Percentiles rank a stretch among this genome's conserved stretches.
Conservation (phyloP, 768 basidiomycete genomes). For the Tephrocybe sp. region DNA sequence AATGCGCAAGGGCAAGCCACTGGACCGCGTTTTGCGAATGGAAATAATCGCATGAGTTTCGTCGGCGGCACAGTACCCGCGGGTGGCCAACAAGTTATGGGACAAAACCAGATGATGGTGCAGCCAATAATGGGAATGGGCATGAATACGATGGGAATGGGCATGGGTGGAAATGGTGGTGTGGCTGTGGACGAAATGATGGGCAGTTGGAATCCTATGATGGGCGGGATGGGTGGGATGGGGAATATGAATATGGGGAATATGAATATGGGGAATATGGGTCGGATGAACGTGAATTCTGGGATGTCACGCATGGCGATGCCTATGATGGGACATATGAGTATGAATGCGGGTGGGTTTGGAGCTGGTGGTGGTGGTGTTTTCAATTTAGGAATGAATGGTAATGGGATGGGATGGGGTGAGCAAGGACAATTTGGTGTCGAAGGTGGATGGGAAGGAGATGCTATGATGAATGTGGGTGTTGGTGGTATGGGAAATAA, state of each 20-base stretch:
- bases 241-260: constrained; percentile 27
- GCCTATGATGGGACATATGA: constrained; percentile 27
- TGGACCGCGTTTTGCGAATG: constrained; percentile 17
- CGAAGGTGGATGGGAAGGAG: constrained; percentile 32
- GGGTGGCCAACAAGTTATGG: constrained; percentile 24
- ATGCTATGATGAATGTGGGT: constrained; percentile 36
- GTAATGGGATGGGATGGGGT: constrained; percentile 33
- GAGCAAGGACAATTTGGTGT: constrained; percentile 31
- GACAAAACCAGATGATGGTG: constrained; percentile 33
- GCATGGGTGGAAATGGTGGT: constrained; percentile 22
- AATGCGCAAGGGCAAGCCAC: constrained; percentile 17
- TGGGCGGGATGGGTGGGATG: constrained; percentile 27
- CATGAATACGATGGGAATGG: constrained; percentile 31
- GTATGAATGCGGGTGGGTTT: constrained; percentile 23
- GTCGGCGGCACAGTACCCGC: constrained; percentile 21
- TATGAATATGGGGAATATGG: constrained; percentile 25
- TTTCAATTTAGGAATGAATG: constrained; percentile 35
- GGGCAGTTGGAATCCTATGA: constrained; percentile 35
- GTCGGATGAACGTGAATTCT: constrained; percentile 29
- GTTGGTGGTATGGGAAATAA: constrained; percentile 36
- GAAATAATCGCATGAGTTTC: constrained; percentile 22
- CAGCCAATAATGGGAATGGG: constrained; percentile 35
- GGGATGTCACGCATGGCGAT: constrained; percentile 25
- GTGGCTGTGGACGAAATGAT: constrained; percentile 34
- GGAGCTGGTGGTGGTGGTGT: constrained; percentile 22